Conservation (phyloP, 2,329 filamentous ascomycete species). For the Aspergillus flavus region DNA sequence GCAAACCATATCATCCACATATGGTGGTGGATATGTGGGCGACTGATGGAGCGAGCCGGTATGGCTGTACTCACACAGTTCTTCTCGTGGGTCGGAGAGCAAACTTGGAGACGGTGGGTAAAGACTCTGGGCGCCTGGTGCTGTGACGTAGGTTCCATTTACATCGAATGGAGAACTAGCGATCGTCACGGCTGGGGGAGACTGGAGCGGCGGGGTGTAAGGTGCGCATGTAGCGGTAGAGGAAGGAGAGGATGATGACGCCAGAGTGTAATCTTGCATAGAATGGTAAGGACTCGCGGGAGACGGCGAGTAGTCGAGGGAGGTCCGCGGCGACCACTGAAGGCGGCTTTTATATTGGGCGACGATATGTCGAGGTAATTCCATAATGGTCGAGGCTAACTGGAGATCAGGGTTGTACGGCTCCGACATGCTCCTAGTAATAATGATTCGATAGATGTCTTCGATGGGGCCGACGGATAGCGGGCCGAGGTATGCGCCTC, state of each 20-base stretch:
- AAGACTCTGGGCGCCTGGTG: conserved; percentile 36
- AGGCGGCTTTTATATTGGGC: conserved; percentile 69
- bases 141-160: conserved; percentile 35
- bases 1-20: conserved; percentile 37
- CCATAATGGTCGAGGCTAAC: conserved; percentile 68
- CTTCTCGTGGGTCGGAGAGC: conserved; percentile 38
- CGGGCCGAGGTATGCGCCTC: conserved; percentile 82
- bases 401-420: conserved; percentile 60
- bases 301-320: conserved; percentile 40
- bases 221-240: conserved; percentile 41
- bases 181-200: conserved; percentile 41
- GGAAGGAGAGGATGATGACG: conserved; percentile 42
- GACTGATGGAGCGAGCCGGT: conserved; percentile 35
- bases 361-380: conserved; percentile 71
- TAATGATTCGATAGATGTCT: conserved; percentile 77
- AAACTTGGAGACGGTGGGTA: conserved; percentile 41
- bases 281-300: conserved; percentile 39
- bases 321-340: conserved; percentile 57
- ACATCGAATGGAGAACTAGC: conserved; percentile 42
- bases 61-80: conserved; percentile 35
- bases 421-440: conserved; percentile 66
- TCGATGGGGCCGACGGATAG: conserved; percentile 80
- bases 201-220: conserved; percentile 46
- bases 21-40: conserved; percentile 42
- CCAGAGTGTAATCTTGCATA: conserved; percentile 33